Evolutionary conservation across 1,284 basidiomycete genomes (phyloP).

Genomic region (Mycena citricolor): DNA sequence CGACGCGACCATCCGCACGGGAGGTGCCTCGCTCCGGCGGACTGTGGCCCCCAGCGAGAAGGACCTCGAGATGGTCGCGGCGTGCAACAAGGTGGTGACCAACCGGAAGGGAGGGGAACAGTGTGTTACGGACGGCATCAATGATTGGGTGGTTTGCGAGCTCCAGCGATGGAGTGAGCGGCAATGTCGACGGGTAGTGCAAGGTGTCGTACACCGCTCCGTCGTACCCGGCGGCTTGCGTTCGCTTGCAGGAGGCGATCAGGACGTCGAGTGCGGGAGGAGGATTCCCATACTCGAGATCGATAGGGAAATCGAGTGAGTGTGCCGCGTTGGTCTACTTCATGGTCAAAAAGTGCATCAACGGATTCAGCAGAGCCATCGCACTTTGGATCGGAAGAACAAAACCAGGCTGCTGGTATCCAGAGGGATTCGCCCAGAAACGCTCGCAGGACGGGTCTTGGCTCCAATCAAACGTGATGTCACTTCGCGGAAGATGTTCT

Average conservation of each 20-base stretch:
- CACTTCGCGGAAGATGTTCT: conserved; percentile 54
- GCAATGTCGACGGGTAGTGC: conserved; percentile 70
- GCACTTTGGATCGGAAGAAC: conserved; percentile 77
- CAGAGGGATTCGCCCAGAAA: conserved; percentile 68
- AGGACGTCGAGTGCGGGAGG: conserved; percentile 80
- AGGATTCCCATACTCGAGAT: conserved; percentile 70
- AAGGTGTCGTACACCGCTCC: conserved; percentile 49
- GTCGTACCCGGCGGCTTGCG: conserved; percentile 54
- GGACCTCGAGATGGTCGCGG: conserved; percentile 68
- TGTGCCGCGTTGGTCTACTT: conserved; percentile 72
- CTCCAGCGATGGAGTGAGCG: conserved; percentile 72
- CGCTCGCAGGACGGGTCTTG: conserved; percentile 63
- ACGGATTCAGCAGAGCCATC: too few species aligned
- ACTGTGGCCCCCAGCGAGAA: conserved; percentile 60
- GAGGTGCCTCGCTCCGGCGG: conserved; percentile 50
- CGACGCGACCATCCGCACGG: conserved; percentile 64
- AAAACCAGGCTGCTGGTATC: conserved; percentile 66
- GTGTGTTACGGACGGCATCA: conserved; percentile 64
- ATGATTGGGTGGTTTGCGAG: conserved; percentile 78
- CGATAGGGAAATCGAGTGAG: conserved; percentile 77
- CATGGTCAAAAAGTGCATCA: not conserved
- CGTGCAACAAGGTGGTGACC: conserved; percentile 69
- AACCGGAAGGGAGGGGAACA: conserved; percentile 66
- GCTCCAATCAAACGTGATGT: conserved; percentile 56
- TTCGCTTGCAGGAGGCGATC: conserved; percentile 70